These are phyloP conservation scores for Arachis stenosperma DNA, from an alignment of 306 rosid genomes.

Conservation along the genomic window DNA sequence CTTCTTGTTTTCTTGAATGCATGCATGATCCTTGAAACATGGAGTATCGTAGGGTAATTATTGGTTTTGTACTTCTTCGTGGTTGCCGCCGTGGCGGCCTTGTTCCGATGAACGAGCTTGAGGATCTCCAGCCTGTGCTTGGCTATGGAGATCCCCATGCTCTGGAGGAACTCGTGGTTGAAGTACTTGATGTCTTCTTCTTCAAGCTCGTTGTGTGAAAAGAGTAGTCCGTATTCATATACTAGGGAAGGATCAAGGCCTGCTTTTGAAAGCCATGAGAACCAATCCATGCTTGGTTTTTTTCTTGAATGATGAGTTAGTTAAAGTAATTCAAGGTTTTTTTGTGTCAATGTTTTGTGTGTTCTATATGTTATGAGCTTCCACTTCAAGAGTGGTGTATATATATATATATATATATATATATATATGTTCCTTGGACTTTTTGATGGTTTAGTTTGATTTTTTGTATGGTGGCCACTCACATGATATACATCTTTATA, in stretches of 20 bases:
- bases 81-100: no score
- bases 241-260: conserved; percentile 75
- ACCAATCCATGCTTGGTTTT: conserved; percentile 77
- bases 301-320: neutral
- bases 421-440: conserved; percentile 26
- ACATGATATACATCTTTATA: no score
- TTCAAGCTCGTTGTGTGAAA: conserved; percentile 90
- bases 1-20: conserved; percentile 76
- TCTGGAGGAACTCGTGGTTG: conserved; percentile 95
- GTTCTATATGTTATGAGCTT: conserved; percentile 31
- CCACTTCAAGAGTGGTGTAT: conserved; percentile 19
- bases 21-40: conserved; percentile 53
- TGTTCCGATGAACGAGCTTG: conserved; percentile 47
- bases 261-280: conserved; percentile 88
- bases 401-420: no score
- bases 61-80: no score
- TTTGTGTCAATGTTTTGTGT: neutral
- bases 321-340: conserved; percentile 10
- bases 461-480: neutral
- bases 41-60: no score
- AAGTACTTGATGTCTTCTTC: conserved; percentile 77
- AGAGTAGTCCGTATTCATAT: conserved; percentile 79
- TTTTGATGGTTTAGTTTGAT: neutral
- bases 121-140: conserved; percentile 93
- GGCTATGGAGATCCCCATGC: conserved; percentile 97